Evolutionary conservation across 495 filamentous ascomycete genomes (phyloP), one percentile per base, ranked within the genome.

Genomic region (Echria macrotheca): DNA sequence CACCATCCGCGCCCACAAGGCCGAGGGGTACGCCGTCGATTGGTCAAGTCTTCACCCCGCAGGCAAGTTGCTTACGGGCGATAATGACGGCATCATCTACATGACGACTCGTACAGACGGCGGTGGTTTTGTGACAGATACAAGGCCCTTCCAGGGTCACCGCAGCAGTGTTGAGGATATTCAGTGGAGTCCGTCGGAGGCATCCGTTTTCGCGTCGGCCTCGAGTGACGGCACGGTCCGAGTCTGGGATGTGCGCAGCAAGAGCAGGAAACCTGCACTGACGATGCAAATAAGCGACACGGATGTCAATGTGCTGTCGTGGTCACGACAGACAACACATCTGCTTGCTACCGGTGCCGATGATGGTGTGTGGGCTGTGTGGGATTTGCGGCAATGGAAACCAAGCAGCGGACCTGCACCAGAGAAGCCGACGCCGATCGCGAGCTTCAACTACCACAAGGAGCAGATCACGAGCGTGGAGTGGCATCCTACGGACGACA

Each of bases 401-500:
- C 83, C 86, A 1, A 95, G 71, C 54, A 49, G 40, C n/a, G 58
- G 74, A 0, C 61, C 63, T 19, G 61, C 60, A 23, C 51, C 62
- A 12, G 55, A 65, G 37, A 76, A 73, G 51, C 79, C 86, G 1
- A 80, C 77, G 10, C 85, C 90, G 3, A 86, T 95, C 2, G 93
- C 93, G 1, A 84, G 82, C 25, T 98, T 96, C 68, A 78, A 82
- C 56, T 96, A 94, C 75, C 93, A 98, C 71, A 87, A 87, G 66
- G 86, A 95, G 66, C 91, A 95, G 51, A 87, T 98, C 59, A 97
- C 93, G 12, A 89, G 85, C 61, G 77, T 98, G 18, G 91, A 98
- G 69, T 98, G 94, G 90, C 91, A 98, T 68, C 93, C 93, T 12
- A 86, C 86, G 2, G 93, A 98, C 55, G 91, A 98, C 69, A 89